A percentile compares a stretch with the other conserved stretches of the same genome.
phyloP scores from a whole-genome alignment of 345 rosid genomes.

The Gossypium mustelinum region DNA sequence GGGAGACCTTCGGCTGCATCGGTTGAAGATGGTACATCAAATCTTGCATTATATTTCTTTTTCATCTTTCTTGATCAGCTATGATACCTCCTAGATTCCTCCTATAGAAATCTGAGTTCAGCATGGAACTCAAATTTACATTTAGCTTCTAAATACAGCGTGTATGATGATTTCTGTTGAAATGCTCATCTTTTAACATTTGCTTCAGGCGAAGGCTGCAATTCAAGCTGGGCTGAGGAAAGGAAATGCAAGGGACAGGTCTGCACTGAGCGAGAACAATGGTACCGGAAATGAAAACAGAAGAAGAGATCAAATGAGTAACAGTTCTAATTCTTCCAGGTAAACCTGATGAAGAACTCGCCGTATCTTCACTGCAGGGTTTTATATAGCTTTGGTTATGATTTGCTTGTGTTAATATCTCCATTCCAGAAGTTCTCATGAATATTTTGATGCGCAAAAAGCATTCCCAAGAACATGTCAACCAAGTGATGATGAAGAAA shows the following conservation, averaged over 20 bases:
- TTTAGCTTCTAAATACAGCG: not conserved
- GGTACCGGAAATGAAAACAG: slow-evolving; percentile 43
- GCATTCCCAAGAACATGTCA: slow-evolving; percentile 44
- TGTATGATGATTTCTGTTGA: slow-evolving; percentile 15
- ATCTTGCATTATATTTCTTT: slow-evolving; percentile 48
- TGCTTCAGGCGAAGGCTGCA: slow-evolving; percentile 78
- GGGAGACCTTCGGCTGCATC: slow-evolving; percentile 84
- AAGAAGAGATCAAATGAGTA: slow-evolving; percentile 53
- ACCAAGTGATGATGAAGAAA: slow-evolving; percentile 69
- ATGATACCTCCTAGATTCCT: not conserved
- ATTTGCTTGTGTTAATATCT: slow-evolving; percentile 13
- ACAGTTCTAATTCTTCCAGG: slow-evolving; percentile 70
- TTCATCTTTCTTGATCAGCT: not conserved
- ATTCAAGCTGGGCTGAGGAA: slow-evolving; percentile 65
- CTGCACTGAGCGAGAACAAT: slow-evolving; percentile 47
- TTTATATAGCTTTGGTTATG: not conserved
- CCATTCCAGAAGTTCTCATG: slow-evolving; percentile 52
- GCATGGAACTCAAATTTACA: not conserved
- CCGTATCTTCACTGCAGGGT: not conserved
- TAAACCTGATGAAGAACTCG: slow-evolving; percentile 23
- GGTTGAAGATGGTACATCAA: slow-evolving; percentile 76
- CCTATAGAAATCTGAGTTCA: not conserved
- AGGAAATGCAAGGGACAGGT: slow-evolving; percentile 72
- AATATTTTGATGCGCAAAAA: slow-evolving; percentile 60
- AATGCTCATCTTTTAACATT: slow-evolving; percentile 12